These are phyloP conservation scores for Colletotrichum sp. DNA, from an alignment of 2,329 filamentous ascomycete species.

Conservation along the genomic window DNA sequence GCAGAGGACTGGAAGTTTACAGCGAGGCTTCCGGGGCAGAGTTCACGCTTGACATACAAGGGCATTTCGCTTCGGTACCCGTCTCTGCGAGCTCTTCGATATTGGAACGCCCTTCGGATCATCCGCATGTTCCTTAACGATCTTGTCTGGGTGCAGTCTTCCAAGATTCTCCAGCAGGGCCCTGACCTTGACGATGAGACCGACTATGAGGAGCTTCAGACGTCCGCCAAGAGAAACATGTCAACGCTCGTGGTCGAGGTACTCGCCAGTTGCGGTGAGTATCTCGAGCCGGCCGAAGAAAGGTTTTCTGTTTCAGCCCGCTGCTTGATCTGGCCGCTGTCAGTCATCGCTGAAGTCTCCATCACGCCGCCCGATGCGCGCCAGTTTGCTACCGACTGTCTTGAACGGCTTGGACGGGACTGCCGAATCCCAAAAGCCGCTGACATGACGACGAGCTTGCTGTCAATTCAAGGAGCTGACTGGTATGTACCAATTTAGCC, in stretches of 20 bases:
- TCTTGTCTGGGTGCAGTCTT: constrained; percentile 12
- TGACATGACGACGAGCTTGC: neutral
- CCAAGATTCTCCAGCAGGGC: neutral
- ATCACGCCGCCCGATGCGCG: constrained; percentile 10
- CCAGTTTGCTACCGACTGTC: constrained; percentile 15
- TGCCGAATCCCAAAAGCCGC: constrained; percentile 23
- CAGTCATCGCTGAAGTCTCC: constrained; percentile 19
- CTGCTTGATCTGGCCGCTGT: constrained; percentile 27
- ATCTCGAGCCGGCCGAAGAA: constrained; percentile 17
- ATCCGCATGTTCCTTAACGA: constrained; percentile 27
- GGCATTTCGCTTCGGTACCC: constrained; percentile 24
- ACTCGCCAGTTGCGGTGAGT: constrained; percentile 23
- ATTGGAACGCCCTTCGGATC: constrained; percentile 30
- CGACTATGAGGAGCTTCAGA: neutral
- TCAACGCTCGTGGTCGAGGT: constrained; percentile 22
- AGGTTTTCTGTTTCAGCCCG: constrained; percentile 25
- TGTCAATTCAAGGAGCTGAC: constrained; percentile 3
- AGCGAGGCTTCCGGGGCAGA: neutral
- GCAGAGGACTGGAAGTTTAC: constrained; percentile 9
- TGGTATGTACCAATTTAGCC: constrained; percentile 14
- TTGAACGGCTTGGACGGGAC: constrained; percentile 25
- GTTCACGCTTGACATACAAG: constrained; percentile 21
- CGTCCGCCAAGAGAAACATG: constrained; percentile 18
- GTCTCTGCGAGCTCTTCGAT: constrained; percentile 21
- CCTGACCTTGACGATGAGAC: neutral